These are phyloP conservation scores for Crucihimalaya himalaica DNA, from an alignment of 345 rosid species.

Conservation along the genomic window DNA sequence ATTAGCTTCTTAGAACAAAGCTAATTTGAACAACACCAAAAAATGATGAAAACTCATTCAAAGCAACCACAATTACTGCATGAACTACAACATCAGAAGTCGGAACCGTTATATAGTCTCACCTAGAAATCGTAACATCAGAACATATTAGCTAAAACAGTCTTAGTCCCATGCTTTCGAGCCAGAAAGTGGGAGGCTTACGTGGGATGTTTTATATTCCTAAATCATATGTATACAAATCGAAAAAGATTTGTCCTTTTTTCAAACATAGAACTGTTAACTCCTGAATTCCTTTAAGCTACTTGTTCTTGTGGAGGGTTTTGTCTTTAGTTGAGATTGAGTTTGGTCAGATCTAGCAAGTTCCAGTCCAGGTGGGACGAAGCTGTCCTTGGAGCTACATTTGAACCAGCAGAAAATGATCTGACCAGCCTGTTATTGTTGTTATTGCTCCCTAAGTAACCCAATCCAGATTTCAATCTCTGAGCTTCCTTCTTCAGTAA, in stretches of 20 bases:
- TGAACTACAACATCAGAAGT: background rate
- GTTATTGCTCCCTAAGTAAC: conserved; percentile 40
- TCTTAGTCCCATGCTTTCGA: background rate
- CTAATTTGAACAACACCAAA: too few relatives aligned
- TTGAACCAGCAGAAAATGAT: conserved; percentile 40
- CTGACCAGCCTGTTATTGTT: conserved; percentile 42
- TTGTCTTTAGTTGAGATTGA: conserved; percentile 51
- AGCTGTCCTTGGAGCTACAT: conserved; percentile 35
- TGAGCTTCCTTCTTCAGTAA: conserved; percentile 65
- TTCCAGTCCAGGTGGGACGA: conserved; percentile 51
- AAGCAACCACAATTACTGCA: too few relatives aligned
- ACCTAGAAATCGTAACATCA: conserved; percentile 5
- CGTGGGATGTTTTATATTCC: conserved; percentile 18
- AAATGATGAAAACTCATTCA: too few relatives aligned
- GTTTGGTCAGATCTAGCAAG: conserved; percentile 55
- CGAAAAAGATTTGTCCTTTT: conserved; percentile 21
- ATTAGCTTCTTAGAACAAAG: too few relatives aligned
- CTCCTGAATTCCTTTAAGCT: conserved; percentile 11
- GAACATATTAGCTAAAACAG: conserved; percentile 15
- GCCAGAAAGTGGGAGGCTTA: too few relatives aligned
- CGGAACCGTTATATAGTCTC: background rate
- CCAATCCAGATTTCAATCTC: conserved; percentile 49
- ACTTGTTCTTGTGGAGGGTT: conserved; percentile 25
- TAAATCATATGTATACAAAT: conserved; percentile 32
- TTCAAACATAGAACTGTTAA: conserved; percentile 24